Evolutionary conservation across 257 asterid genomes (phyloP).

Genomic region (Capsicum rhomboideum): DNA sequence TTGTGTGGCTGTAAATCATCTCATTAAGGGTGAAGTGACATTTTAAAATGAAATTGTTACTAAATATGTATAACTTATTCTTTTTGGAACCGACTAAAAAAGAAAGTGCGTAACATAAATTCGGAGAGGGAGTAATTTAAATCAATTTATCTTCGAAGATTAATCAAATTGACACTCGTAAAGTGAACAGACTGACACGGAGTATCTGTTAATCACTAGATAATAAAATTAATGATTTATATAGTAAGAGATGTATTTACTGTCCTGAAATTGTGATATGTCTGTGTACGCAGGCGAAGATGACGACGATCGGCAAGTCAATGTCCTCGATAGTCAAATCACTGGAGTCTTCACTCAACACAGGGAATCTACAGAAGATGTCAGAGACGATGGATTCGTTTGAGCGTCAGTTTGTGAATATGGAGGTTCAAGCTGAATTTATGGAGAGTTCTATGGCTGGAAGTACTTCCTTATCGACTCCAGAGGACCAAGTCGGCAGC

Average conservation of each 20-base stretch:
- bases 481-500: conserved; percentile 83
- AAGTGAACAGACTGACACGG: too few relatives aligned
- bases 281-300: conserved; percentile 39
- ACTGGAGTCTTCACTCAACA: conserved; percentile 63
- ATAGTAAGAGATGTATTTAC: not conserved
- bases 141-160: too few relatives aligned
- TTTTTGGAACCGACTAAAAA: too few relatives aligned
- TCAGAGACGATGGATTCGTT: conserved; percentile 95
- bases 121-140: too few relatives aligned
- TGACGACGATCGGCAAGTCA: conserved; percentile 75
- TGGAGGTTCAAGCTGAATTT: conserved; percentile 99
- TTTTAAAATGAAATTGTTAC: too few relatives aligned
- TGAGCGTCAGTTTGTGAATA: conserved; percentile 89
- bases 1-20: too few relatives aligned
- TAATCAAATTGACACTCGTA: too few relatives aligned
- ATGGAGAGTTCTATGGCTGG: conserved; percentile 99
- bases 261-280: not conserved
- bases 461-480: conserved; percentile 85
- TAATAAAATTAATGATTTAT: not conserved
- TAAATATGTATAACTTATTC: too few relatives aligned
- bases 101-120: too few relatives aligned
- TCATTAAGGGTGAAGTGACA: too few relatives aligned
- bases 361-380: conserved; percentile 96
- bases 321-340: conserved; percentile 87
- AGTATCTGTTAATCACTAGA: not conserved